phyloP scores from a whole-genome alignment of 2,329 filamentous ascomycete genomes.

The Fusarium newnesense region DNA sequence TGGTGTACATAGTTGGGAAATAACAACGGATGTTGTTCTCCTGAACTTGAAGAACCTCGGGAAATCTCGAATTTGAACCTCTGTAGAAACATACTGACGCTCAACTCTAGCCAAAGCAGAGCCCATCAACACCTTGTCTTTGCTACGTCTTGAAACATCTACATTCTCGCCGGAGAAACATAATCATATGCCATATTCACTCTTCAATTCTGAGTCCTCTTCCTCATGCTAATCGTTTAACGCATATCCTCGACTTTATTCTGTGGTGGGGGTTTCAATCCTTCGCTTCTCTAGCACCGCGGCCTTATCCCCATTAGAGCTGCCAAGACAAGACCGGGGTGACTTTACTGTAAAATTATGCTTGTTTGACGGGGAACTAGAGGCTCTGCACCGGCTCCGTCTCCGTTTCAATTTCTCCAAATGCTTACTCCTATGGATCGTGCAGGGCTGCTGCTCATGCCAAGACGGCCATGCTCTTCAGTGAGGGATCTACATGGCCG shows the following conservation, averaged over 20 bases:
- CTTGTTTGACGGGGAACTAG: conserved; percentile 25
- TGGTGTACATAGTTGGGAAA: not conserved
- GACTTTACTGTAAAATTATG: conserved; percentile 24
- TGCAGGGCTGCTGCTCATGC: conserved; percentile 18
- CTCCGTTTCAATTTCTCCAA: not conserved
- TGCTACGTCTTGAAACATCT: not conserved
- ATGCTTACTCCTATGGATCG: conserved; percentile 16
- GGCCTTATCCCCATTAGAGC: conserved; percentile 18
- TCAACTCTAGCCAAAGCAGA: not conserved
- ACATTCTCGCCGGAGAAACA: not conserved
- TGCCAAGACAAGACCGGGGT: conserved; percentile 20
- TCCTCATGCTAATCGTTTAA: not conserved
- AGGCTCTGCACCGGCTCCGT: conserved; percentile 22
- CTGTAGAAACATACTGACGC: not conserved
- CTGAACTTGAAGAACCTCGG: not conserved
- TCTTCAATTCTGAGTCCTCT: not conserved
- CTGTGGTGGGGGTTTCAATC: conserved; percentile 1
- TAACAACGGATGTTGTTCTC: not conserved
- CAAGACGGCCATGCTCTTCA: not conserved
- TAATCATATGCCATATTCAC: not conserved
- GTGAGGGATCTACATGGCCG: not conserved
- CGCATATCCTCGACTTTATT: not conserved
- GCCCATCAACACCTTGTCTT: not conserved
- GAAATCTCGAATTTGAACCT: not conserved
- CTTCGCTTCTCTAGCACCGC: conserved; percentile 19